Evolutionary conservation across 441 rosid species (phyloP).

Genomic region (Iberis amara): DNA sequence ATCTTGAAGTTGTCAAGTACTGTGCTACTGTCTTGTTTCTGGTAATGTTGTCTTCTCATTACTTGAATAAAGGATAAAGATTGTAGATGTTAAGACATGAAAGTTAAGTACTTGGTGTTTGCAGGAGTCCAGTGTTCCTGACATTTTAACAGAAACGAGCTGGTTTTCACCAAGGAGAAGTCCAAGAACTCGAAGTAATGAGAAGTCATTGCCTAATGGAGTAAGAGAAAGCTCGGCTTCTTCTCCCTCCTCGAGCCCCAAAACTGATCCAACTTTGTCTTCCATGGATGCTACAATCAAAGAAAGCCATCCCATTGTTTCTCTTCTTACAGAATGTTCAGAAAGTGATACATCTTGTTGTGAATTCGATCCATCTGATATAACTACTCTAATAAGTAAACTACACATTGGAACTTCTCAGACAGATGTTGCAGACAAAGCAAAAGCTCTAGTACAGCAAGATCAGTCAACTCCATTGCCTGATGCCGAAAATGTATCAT

Average conservation of each 20-base stretch:
- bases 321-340: conserved; percentile 27
- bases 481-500: conserved; percentile 37
- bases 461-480: conserved; percentile 30
- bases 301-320: conserved; percentile 28
- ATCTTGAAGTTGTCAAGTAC: conserved; percentile 44
- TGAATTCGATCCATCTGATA: conserved; percentile 26
- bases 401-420: conserved; percentile 40
- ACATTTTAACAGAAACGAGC: conserved; percentile 44
- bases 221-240: conserved; percentile 24
- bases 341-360: conserved; percentile 28
- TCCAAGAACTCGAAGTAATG: conserved; percentile 47
- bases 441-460: conserved; percentile 25
- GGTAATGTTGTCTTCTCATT: conserved; percentile 28
- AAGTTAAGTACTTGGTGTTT: conserved; percentile 7
- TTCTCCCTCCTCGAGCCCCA: conserved; percentile 32
- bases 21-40: conserved; percentile 49
- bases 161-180: conserved; percentile 59
- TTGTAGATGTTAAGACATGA: neutral
- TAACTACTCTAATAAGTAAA: conserved; percentile 36
- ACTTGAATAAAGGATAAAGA: neutral
- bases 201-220: conserved; percentile 35
- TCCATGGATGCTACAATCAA: conserved; percentile 6
- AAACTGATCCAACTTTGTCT: conserved; percentile 14
- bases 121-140: conserved; percentile 89
- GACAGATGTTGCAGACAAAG: conserved; percentile 38